phyloP scores from a whole-genome alignment of 2,329 filamentous ascomycete genomes.

The Balansia obtecta region DNA sequence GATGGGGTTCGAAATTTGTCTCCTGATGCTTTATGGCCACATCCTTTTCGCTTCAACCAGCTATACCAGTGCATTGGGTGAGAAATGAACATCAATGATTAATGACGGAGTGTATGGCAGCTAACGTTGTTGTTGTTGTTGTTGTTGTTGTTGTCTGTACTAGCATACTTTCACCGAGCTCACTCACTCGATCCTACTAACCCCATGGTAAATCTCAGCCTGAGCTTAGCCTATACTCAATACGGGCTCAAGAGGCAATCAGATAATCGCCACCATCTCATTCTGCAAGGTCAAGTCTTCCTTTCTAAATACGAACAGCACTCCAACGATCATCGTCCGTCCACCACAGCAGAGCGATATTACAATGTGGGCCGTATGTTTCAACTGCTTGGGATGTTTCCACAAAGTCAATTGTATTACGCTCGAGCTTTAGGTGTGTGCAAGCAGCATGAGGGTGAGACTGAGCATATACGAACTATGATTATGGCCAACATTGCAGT shows the following conservation, averaged over 20 bases:
- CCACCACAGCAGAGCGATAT: conserved; percentile 19
- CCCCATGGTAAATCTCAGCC: conserved; percentile 64
- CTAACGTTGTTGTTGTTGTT: neutral
- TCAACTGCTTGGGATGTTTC: conserved; percentile 23
- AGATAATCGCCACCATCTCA: conserved; percentile 78
- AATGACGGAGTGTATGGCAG: neutral
- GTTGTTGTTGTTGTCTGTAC: neutral
- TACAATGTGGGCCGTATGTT: conserved; percentile 27
- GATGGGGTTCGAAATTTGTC: conserved; percentile 55
- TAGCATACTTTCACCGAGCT: conserved; percentile 73
- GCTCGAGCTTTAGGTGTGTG: conserved; percentile 21
- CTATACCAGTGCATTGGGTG: conserved; percentile 70
- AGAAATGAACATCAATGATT: too few species aligned
- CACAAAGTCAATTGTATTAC: conserved; percentile 62
- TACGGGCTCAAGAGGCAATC: conserved; percentile 80
- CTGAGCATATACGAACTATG: conserved; percentile 16
- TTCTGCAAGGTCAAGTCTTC: conserved; percentile 76
- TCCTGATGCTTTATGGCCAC: conserved; percentile 83
- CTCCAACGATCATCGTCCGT: conserved; percentile 1
- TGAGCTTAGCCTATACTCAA: conserved; percentile 77
- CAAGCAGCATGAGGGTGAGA: neutral
- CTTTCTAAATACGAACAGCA: conserved; percentile 33
- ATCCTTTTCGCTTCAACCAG: conserved; percentile 75
- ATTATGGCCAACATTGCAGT: conserved; percentile 21
- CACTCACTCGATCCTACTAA: conserved; percentile 64